These are phyloP conservation scores for Amaranthus palmeri DNA, from an alignment of 148 eudicot genomes.

Conservation along the genomic window DNA sequence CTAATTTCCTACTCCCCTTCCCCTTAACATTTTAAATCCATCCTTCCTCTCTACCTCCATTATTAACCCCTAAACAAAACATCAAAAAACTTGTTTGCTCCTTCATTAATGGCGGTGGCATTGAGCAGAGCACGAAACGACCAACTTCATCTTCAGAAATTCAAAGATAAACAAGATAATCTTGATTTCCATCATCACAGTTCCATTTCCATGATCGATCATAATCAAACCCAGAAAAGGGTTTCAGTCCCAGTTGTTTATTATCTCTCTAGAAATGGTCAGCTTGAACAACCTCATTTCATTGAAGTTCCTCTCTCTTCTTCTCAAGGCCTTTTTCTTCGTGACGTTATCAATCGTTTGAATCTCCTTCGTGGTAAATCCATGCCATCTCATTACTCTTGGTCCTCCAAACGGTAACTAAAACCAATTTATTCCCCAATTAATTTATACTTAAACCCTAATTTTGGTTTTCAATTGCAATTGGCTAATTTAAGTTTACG, in stretches of 20 bases:
- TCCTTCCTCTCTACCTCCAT: not conserved
- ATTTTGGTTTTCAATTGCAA: not conserved
- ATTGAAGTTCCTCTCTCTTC: slow-evolving; percentile 67
- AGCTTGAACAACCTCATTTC: slow-evolving; percentile 84
- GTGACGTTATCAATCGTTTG: slow-evolving; percentile 77
- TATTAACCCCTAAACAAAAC: too few species aligned
- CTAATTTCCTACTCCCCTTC: not conserved
- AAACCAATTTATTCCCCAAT: not conserved
- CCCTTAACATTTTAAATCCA: not conserved
- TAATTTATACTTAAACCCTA: not conserved
- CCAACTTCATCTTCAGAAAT: slow-evolving; percentile 26
- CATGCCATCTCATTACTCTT: slow-evolving; percentile 70
- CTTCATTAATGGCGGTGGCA: slow-evolving; percentile 32
- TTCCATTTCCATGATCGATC: not conserved
- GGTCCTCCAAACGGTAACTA: slow-evolving; percentile 79
- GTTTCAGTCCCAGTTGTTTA: slow-evolving; percentile 50
- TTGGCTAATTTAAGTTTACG: not conserved
- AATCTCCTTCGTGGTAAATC: slow-evolving; percentile 81
- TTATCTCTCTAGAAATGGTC: slow-evolving; percentile 63
- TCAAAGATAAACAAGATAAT: slow-evolving; percentile 26
- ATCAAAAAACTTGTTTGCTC: too few species aligned
- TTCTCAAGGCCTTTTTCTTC: slow-evolving; percentile 53
- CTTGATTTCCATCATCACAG: too few species aligned
- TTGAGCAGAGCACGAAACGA: slow-evolving; percentile 31
- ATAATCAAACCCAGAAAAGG: slow-evolving; percentile 1